phyloP scores from a whole-genome alignment of 73 alveolate species.

The Blepharisma japonicum region DNA sequence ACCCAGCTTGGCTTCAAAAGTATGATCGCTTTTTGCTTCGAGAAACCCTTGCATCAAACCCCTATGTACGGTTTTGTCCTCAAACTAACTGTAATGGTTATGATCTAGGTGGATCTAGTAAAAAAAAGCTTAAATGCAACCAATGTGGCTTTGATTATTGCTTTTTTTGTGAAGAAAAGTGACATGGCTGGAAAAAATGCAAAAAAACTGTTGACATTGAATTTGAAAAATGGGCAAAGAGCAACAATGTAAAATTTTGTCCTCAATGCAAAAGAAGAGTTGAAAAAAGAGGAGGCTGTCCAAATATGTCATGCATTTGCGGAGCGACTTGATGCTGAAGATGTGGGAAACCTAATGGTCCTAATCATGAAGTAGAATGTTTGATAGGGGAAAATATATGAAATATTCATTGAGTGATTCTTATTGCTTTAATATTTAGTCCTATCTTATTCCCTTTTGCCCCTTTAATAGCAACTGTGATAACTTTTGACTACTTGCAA shows the following conservation, averaged over 20 bases:
- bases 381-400: background rate
- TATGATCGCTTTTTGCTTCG: background rate
- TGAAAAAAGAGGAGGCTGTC: slow-evolving; percentile 4
- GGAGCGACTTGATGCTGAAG: background rate
- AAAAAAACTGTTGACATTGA: background rate
- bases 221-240: background rate
- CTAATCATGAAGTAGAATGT: background rate
- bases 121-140: background rate
- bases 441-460: background rate
- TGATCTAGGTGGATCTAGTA: background rate
- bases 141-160: background rate
- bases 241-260: background rate
- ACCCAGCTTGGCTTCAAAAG: background rate
- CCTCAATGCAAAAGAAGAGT: background rate
- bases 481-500: background rate
- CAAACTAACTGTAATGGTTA: background rate
- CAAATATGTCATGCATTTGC: background rate
- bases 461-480: background rate
- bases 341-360: background rate
- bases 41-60: background rate
- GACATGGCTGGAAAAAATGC: slow-evolving; percentile 4
- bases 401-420: background rate
- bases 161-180: slow-evolving; percentile 7
- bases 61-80: background rate
- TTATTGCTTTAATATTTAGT: background rate